Evolutionary conservation across 208 protist species (phyloP).

Genomic region (Trypanosomatidae sp.): DNA sequence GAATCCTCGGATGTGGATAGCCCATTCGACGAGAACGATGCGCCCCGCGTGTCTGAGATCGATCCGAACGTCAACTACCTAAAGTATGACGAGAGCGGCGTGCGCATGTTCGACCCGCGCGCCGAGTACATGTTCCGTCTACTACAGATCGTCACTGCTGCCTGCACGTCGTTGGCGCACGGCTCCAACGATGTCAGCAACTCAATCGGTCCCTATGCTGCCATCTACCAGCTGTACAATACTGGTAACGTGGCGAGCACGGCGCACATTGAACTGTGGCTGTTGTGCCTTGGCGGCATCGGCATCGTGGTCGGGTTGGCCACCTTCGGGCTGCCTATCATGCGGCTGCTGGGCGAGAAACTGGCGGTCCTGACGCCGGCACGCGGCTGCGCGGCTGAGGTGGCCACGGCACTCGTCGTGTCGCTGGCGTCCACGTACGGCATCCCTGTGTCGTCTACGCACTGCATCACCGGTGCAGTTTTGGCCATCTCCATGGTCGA

Average conservation of each 20-base stretch:
- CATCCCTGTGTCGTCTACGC: conserved; percentile 86
- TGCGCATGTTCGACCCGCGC: conserved; percentile 48
- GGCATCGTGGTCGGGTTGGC: conserved; percentile 72
- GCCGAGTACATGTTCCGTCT: conserved; percentile 68
- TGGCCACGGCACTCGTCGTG: conserved; percentile 65
- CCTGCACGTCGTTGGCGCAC: conserved; percentile 67
- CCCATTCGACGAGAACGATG: background rate
- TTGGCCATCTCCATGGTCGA: conserved; percentile 62
- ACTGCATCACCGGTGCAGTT: conserved; percentile 82
- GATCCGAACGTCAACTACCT: conserved; percentile 16
- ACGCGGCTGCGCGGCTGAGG: conserved; percentile 56
- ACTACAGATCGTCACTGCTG: conserved; percentile 67
- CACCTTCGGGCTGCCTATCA: conserved; percentile 60
- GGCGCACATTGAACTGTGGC: conserved; percentile 41
- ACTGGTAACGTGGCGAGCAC: conserved; percentile 31
- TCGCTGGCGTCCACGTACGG: conserved; percentile 58
- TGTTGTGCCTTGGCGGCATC: conserved; percentile 56
- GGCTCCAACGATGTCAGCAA: conserved; percentile 78
- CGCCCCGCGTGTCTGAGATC: background rate
- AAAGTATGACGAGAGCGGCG: conserved; percentile 23
- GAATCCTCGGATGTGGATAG: conserved; percentile 16
- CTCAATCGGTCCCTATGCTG: conserved; percentile 54
- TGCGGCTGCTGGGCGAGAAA: conserved; percentile 46
- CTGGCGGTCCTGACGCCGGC: conserved; percentile 54
- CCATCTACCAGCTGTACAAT: conserved; percentile 60